These are phyloP conservation scores for Xylariaceae sp. DNA, from an alignment of 2,329 filamentous ascomycete genomes.

Conservation along the genomic window DNA sequence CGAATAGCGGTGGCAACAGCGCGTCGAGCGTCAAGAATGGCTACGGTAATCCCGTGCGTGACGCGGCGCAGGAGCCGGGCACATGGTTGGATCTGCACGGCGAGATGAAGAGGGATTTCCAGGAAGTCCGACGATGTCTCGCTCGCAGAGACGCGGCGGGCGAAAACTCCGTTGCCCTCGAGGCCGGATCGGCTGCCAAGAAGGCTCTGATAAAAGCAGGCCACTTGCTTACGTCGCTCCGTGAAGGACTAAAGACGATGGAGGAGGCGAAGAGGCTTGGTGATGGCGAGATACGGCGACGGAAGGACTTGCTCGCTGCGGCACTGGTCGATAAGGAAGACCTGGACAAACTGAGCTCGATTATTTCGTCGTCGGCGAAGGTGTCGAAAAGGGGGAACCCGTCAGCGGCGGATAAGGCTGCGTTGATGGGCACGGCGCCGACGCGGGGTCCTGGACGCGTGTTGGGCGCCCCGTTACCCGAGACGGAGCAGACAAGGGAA, in stretches of 20 bases:
- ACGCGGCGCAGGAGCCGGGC: conserved; percentile 51
- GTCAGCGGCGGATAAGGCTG: conserved; percentile 45
- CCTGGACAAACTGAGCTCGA: conserved; percentile 66
- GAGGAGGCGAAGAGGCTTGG: conserved; percentile 54
- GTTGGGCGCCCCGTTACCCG: conserved; percentile 64
- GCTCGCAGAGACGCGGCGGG: conserved; percentile 61
- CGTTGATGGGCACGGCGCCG: conserved; percentile 41
- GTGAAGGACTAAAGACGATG: conserved; percentile 58
- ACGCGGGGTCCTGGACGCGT: conserved; percentile 55
- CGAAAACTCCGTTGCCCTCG: conserved; percentile 43
- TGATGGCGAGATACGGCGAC: conserved; percentile 67
- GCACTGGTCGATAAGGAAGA: conserved; percentile 71
- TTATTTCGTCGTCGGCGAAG: conserved; percentile 31
- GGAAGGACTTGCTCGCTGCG: conserved; percentile 64
- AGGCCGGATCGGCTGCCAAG: conserved; percentile 70
- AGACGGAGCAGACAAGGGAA: conserved; percentile 72
- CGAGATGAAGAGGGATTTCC: conserved; percentile 66
- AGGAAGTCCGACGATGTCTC: conserved; percentile 61
- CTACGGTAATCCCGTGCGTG: conserved; percentile 29
- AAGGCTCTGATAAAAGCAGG: conserved; percentile 64
- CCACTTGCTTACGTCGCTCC: conserved; percentile 56
- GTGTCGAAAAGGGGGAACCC: conserved; percentile 46
- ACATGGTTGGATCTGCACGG: conserved; percentile 73
- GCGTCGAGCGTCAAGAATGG: conserved; percentile 43
- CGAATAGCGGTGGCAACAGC: conserved; percentile 43